These are phyloP conservation scores for Phaeotremella skinneri DNA, from an alignment of 768 basidiomycete species.

Conservation along the genomic window DNA sequence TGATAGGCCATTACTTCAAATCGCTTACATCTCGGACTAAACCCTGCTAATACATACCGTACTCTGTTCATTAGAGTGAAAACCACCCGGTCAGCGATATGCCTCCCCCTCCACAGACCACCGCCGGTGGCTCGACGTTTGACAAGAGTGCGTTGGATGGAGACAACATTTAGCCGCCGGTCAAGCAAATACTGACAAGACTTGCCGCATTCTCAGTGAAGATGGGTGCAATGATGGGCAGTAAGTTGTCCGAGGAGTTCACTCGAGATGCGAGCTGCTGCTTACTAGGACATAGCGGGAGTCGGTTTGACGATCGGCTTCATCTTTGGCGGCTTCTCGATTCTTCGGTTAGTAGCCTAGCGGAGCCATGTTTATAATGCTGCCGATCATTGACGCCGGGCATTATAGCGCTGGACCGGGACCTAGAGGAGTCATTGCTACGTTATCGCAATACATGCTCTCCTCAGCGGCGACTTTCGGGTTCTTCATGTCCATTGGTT, in stretches of 20 bases:
- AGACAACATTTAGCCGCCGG: background rate
- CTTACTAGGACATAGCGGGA: conserved; percentile 57
- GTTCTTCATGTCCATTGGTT: conserved; percentile 94
- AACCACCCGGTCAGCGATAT: conserved; percentile 28
- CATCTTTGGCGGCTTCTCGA: conserved; percentile 90
- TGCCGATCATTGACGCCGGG: conserved; percentile 7
- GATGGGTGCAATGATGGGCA: conserved; percentile 51
- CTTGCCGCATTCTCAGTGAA: conserved; percentile 16
- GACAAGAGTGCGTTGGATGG: conserved; percentile 45
- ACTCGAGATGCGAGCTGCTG: background rate
- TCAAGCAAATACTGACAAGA: background rate
- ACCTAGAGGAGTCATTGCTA: conserved; percentile 81
- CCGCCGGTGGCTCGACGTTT: conserved; percentile 43
- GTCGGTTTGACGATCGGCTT: conserved; percentile 97
- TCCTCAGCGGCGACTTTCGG: conserved; percentile 95
- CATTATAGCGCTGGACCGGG: conserved; percentile 75
- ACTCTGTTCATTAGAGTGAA: background rate
- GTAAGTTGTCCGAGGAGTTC: conserved; percentile 24
- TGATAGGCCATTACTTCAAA: too few species aligned
- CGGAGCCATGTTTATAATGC: background rate
- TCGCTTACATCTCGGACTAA: too few species aligned
- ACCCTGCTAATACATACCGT: too few species aligned
- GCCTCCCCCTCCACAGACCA: conserved; percentile 49
- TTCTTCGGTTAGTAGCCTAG: conserved; percentile 66
- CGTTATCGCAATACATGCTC: conserved; percentile 96